Conservation (phyloP, 106 monocot genomes). For the Ottelia alismoides region DNA sequence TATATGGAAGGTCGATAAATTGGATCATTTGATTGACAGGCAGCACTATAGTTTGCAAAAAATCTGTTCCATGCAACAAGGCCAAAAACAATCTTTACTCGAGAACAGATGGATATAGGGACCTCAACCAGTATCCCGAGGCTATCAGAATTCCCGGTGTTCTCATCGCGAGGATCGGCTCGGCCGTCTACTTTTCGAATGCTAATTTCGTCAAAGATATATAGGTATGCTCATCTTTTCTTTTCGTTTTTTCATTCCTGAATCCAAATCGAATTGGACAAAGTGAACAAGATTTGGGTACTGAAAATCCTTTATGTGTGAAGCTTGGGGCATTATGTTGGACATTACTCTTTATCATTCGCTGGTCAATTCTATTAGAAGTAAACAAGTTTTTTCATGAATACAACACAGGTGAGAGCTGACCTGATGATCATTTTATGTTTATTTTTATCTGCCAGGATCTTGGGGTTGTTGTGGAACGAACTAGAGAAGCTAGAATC, state of each 20-base stretch:
- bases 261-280: too few relatives aligned
- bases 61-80: slow-evolving; percentile 67
- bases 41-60: slow-evolving; percentile 65
- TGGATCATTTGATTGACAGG: slow-evolving; percentile 42
- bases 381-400: too few relatives aligned
- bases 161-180: slow-evolving; percentile 61
- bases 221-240: slow-evolving; percentile 52
- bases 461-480: slow-evolving; percentile 16
- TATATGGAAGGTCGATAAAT: slow-evolving; percentile 39
- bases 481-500: slow-evolving; percentile 13
- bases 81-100: slow-evolving; percentile 60
- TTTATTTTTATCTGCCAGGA: slow-evolving; percentile 1
- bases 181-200: slow-evolving; percentile 85
- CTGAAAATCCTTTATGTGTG: neutral
- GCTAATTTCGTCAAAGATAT: slow-evolving; percentile 68
- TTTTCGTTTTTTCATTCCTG: too few relatives aligned
- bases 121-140: slow-evolving; percentile 59
- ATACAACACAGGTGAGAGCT: too few relatives aligned
- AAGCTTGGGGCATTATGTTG: neutral
- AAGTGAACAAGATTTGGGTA: neutral
- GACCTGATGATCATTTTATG: neutral
- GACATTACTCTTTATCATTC: neutral
- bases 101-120: slow-evolving; percentile 57
- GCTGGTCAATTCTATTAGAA: too few relatives aligned
- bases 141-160: slow-evolving; percentile 63